Conservation (phyloP, 345 rosid genomes). For the Reutealis trisperma region DNA sequence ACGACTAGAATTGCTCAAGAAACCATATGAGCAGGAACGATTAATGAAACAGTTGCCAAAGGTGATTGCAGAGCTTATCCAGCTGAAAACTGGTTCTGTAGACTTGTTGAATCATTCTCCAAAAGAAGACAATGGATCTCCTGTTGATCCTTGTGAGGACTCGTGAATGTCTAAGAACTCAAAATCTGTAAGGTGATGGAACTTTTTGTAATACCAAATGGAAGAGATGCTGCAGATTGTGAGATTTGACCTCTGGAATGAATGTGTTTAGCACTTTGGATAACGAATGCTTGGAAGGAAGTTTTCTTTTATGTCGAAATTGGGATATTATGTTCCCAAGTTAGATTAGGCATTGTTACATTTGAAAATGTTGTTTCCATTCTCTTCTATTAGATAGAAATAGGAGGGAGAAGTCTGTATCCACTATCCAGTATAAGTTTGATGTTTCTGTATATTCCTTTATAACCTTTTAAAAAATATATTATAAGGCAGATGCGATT, state of each 20-base stretch:
- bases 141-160: not conserved
- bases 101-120: not conserved
- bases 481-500: too few species aligned
- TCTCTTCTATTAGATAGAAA: too few species aligned
- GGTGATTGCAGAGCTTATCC: constrained; percentile 16
- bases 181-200: not conserved
- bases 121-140: not conserved
- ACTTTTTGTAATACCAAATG: not conserved
- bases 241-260: too few species aligned
- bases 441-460: too few species aligned
- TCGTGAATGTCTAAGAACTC: not conserved
- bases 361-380: too few species aligned
- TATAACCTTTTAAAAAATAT: too few species aligned
- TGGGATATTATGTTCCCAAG: not conserved
- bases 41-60: constrained; percentile 13
- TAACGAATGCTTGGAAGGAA: not conserved
- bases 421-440: too few species aligned
- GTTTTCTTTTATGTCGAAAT: not conserved
- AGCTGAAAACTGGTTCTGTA: not conserved
- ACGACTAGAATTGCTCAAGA: constrained; percentile 26
- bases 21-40: constrained; percentile 29
- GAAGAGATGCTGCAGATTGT: too few species aligned
- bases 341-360: not conserved
- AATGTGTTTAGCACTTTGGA: not conserved
- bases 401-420: too few species aligned